A percentile compares a stretch with the other conserved stretches of the same genome.
phyloP scores from a whole-genome alignment of 495 filamentous ascomycete species.

The Beverwykella pulmonaria region DNA sequence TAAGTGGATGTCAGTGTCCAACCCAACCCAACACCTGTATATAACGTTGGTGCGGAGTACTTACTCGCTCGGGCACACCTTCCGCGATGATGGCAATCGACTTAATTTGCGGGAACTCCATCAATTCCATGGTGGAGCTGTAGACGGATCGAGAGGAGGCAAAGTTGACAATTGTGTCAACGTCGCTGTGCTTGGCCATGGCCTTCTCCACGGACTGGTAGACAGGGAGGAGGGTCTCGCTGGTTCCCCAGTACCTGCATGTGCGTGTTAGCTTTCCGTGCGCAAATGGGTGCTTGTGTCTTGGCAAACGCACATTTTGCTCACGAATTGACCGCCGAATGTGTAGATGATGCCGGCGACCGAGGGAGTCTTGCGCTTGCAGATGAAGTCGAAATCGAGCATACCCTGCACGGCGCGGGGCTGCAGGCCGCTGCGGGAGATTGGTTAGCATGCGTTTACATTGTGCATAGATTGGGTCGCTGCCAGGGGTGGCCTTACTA shows the following conservation, averaged over 20 bases:
- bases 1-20: constrained; percentile 41
- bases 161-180: constrained; percentile 98
- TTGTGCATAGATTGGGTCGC: not conserved
- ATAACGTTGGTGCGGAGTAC: constrained; percentile 43
- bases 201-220: constrained; percentile 95
- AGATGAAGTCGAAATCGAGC: constrained; percentile 99
- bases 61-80: constrained; percentile 95
- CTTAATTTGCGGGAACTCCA: constrained; percentile 95
- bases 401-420: constrained; percentile 98
- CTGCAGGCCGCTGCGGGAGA: constrained; percentile 73
- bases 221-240: constrained; percentile 96
- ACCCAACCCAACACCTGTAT: constrained; percentile 3
- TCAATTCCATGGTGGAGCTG: constrained; percentile 95
- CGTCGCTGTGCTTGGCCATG: constrained; percentile 93
- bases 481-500: constrained; percentile 63
- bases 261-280: constrained; percentile 27
- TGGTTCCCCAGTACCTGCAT: constrained; percentile 92
- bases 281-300: constrained; percentile 15
- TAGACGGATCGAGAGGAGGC: constrained; percentile 98
- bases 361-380: constrained; percentile 94
- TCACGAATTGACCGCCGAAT: constrained; percentile 99
- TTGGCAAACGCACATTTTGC: constrained; percentile 78
- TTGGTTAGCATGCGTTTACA: constrained; percentile 17
- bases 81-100: constrained; percentile 99
- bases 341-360: constrained; percentile 99